Percentiles rank a stretch among this genome's conserved stretches.
Conservation (phyloP, 345 rosid species). For the Garcia nutans region DNA sequence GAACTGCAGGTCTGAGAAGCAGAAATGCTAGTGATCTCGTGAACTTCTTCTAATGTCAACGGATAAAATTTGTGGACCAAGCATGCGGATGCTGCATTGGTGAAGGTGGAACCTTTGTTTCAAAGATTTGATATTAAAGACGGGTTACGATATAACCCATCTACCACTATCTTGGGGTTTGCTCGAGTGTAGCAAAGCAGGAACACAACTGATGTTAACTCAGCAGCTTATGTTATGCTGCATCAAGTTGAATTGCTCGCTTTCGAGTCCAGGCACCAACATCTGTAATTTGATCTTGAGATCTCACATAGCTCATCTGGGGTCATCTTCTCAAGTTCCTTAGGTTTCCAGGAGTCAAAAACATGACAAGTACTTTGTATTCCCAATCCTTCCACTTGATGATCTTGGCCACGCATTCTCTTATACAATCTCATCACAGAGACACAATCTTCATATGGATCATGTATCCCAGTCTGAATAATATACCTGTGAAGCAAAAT, state of each 20-base stretch:
- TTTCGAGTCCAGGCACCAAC: conserved; percentile 64
- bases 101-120: too few species aligned
- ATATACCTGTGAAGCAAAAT: conserved; percentile 45
- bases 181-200: background rate
- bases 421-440: conserved; percentile 73
- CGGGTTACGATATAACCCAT: too few species aligned
- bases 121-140: too few species aligned
- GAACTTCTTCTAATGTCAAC: background rate
- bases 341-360: conserved; percentile 39
- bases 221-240: background rate
- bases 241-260: conserved; percentile 15
- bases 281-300: conserved; percentile 51
- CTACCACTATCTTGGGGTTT: background rate
- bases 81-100: background rate
- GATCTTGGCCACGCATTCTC: conserved; percentile 57
- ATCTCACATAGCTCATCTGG: conserved; percentile 56
- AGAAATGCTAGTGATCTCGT: background rate
- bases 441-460: conserved; percentile 67
- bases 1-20: background rate
- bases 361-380: conserved; percentile 18
- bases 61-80: background rate
- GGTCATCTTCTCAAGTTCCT: conserved; percentile 58
- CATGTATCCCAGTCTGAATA: conserved; percentile 55
- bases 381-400: conserved; percentile 30
- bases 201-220: background rate